Conservation (phyloP, 2,329 filamentous ascomycete species). For the Xylariales sp. region DNA sequence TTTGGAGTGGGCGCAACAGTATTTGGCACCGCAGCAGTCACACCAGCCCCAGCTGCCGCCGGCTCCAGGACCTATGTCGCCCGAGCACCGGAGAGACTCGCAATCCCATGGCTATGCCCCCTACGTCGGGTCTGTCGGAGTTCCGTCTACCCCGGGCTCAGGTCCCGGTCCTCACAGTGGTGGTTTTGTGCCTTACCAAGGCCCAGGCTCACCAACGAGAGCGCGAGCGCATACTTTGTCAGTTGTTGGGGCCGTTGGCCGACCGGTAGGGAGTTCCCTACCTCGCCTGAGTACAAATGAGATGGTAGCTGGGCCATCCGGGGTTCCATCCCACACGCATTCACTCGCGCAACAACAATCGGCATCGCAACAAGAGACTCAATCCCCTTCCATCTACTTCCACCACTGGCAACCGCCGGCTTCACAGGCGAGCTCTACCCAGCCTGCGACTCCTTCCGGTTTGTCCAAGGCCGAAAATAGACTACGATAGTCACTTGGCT, state of each 20-base stretch:
- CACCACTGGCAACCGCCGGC: slow-evolving; percentile 88
- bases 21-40: slow-evolving; percentile 47
- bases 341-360: slow-evolving; percentile 49
- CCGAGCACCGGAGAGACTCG: slow-evolving; percentile 51
- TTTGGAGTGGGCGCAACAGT: slow-evolving; percentile 66
- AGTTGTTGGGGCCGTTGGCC: slow-evolving; percentile 31
- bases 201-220: slow-evolving; percentile 44
- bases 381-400: slow-evolving; percentile 78
- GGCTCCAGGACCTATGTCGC: slow-evolving; percentile 45
- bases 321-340: slow-evolving; percentile 36
- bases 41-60: slow-evolving; percentile 48
- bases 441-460: slow-evolving; percentile 71
- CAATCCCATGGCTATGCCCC: slow-evolving; percentile 39
- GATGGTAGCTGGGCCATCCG: slow-evolving; percentile 27
- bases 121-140: slow-evolving; percentile 35
- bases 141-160: slow-evolving; percentile 40
- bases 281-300: slow-evolving; percentile 43
- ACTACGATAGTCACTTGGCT: slow-evolving; percentile 39
- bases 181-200: slow-evolving; percentile 38
- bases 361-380: slow-evolving; percentile 54
- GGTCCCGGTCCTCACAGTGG: slow-evolving; percentile 32
- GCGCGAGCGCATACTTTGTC: slow-evolving; percentile 46
- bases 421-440: slow-evolving; percentile 57
- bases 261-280: slow-evolving; percentile 33
- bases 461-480: slow-evolving; percentile 53